A percentile compares a stretch with the other conserved stretches of the same genome.
Evolutionary conservation across 192 early-diverging fungal genomes (phyloP).

Genomic region (Chytriomyces sp.): DNA sequence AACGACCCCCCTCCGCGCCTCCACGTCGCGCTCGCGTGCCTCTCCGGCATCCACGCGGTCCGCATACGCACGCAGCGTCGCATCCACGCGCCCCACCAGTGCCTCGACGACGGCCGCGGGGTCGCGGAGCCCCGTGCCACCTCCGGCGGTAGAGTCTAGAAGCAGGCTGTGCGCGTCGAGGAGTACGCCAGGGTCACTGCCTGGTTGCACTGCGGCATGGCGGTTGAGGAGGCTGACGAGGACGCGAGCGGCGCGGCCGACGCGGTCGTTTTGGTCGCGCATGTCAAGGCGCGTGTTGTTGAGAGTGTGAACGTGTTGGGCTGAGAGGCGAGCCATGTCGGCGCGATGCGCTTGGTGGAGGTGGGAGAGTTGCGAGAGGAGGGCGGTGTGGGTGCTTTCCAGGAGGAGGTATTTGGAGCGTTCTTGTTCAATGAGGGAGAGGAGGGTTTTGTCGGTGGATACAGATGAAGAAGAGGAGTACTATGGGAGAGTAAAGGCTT

Average conservation of each 20-base stretch:
- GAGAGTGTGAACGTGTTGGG: constrained; percentile 43
- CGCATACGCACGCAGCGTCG: constrained; percentile 8
- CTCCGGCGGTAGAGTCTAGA: constrained; percentile 28
- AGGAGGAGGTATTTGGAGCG: constrained; percentile 42
- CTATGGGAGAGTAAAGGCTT: too few relatives aligned
- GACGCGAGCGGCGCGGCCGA: constrained; percentile 24
- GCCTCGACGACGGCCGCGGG: constrained; percentile 21
- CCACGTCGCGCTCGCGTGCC: constrained; percentile 24
- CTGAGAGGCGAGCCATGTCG: constrained; percentile 49
- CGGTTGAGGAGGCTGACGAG: constrained; percentile 26
- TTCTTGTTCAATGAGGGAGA: constrained; percentile 54
- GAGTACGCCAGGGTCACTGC: neutral
- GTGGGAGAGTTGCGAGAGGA: constrained; percentile 31
- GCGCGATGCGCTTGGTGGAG: constrained; percentile 27
- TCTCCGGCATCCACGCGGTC: constrained; percentile 25
- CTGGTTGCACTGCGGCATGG: neutral
- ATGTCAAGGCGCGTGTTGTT: constrained; percentile 30
- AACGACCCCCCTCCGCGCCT: constrained; percentile 28
- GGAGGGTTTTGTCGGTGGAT: constrained; percentile 47
- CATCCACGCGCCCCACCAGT: constrained; percentile 35
- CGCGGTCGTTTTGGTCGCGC: constrained; percentile 31
- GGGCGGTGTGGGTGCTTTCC: constrained; percentile 51
- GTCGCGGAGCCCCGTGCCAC: too few relatives aligned
- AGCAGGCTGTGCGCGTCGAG: neutral
- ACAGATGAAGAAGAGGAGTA: neutral